Base-by-base conservation (phyloP, 352 stramenopile genomes). In the Globisporangium heterothallicum region DNA sequence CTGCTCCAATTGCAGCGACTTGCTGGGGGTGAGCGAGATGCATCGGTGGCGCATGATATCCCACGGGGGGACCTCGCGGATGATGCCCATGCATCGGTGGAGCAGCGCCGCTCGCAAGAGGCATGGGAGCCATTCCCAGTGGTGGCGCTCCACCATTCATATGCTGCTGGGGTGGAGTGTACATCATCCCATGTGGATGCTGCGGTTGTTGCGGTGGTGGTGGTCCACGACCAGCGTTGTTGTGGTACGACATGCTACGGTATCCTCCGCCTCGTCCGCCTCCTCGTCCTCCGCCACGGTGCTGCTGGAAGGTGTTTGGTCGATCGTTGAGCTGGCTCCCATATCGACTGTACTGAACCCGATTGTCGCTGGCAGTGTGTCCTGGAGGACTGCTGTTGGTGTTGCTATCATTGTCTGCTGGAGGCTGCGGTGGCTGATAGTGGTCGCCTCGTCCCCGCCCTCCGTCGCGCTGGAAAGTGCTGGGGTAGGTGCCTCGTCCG, bases 321-420 rank as follows among this genome's bases (percentile, higher is more conserved):
- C 32, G 32, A 16, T 38, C 32, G 32, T 18, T 38, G 32, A 10
- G 2, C n/a, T 38, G 32, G 6, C 36, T 46, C 25, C 49, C 49
- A 6, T 56, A 56, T 40, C 49, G 49, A 38, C 49, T 56, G 38
- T 49, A 56, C 8, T 54, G 48, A 10, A 25, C 22, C 36, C 49
- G 49, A 48, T 19, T 56, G n/a, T 16, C 26, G 49, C 35, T 41
- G 10, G 35, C 25, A 35, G 14, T 25, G 44, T 22, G 22, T 27
- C 34, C 21, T 21, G 12, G n/a, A n/a, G n/a, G n/a, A 36, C 34
- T 54, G 48, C n/a, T 1, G 13, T n/a, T 49, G 30, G 26, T 42
- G 32, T 32, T 36, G 30, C 18, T n/a, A n/a, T n/a, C n/a, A n/a
- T n/a, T 41, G 12, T 51, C 45, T 27, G 45, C 27, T 0, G 45